Evolutionary conservation across 495 filamentous ascomycete species (phyloP).

Genomic region (Daldinia decipiens): DNA sequence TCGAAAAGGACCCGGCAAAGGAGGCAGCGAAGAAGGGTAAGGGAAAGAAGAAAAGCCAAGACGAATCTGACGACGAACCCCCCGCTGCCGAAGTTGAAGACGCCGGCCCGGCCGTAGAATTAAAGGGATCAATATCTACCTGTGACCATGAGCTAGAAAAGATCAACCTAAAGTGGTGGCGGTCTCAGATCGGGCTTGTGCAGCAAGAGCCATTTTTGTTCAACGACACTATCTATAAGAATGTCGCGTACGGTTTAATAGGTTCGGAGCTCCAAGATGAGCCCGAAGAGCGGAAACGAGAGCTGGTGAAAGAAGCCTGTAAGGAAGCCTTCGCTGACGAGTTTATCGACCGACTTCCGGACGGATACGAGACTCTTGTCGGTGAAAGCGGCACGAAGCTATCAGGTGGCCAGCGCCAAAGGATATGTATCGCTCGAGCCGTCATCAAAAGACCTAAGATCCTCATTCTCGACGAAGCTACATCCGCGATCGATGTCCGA

Average conservation of each 20-base stretch:
- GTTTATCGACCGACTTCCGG: constrained; percentile 70
- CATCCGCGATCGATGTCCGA: constrained; percentile 78
- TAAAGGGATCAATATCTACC: constrained; percentile 63
- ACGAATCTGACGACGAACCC: constrained; percentile 49
- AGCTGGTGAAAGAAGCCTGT: constrained; percentile 67
- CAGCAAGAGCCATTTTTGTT: constrained; percentile 81
- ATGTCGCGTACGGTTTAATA: constrained; percentile 69
- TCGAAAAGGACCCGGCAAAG: constrained; percentile 57
- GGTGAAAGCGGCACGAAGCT: constrained; percentile 64
- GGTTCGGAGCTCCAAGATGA: constrained; percentile 66
- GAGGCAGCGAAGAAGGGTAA: constrained; percentile 52
- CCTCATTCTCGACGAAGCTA: constrained; percentile 87
- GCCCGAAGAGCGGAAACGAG: constrained; percentile 60
- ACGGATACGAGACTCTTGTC: constrained; percentile 63
- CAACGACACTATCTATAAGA: constrained; percentile 73
- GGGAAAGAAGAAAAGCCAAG: constrained; percentile 41
- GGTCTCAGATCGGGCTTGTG: constrained; percentile 73
- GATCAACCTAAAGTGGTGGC: constrained; percentile 71
- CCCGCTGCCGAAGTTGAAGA: constrained; percentile 45
- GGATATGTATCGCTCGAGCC: constrained; percentile 76
- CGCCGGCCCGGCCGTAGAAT: constrained; percentile 53
- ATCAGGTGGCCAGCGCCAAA: constrained; percentile 69
- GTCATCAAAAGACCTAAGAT: constrained; percentile 79
- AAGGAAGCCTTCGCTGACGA: constrained; percentile 66
- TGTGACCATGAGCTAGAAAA: constrained; percentile 65